Evolutionary conservation across 2,329 filamentous ascomycete genomes (phyloP).

Genomic region (Coleophoma crateriformis): DNA sequence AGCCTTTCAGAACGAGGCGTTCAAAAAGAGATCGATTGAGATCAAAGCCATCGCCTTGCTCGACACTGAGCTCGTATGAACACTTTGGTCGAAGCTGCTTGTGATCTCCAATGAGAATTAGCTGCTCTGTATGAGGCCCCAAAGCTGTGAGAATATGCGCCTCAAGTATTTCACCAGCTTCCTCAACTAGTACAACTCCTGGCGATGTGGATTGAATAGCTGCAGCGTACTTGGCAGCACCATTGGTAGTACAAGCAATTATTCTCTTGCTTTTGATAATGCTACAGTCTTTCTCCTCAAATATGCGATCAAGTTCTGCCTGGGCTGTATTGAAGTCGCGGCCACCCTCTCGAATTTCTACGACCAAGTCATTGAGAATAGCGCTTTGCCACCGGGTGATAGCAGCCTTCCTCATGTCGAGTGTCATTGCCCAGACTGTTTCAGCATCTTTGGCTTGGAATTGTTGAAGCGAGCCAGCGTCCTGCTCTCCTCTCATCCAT

Average conservation of each 20-base stretch:
- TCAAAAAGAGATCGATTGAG: slow-evolving; percentile 67
- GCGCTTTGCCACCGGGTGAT: slow-evolving; percentile 35
- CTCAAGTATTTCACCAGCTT: slow-evolving; percentile 70
- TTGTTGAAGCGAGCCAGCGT: slow-evolving; percentile 38
- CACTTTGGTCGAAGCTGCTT: slow-evolving; percentile 66
- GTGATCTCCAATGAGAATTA: slow-evolving; percentile 70
- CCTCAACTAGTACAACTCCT: slow-evolving; percentile 61
- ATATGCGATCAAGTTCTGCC: slow-evolving; percentile 35
- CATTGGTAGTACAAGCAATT: slow-evolving; percentile 68
- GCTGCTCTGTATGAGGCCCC: slow-evolving; percentile 47
- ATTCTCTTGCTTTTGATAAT: slow-evolving; percentile 50
- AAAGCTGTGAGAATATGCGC: slow-evolving; percentile 59
- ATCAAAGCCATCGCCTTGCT: slow-evolving; percentile 60
- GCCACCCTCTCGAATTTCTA: slow-evolving; percentile 31
- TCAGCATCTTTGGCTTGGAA: slow-evolving; percentile 19
- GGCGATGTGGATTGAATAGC: slow-evolving; percentile 48
- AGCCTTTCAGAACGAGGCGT: slow-evolving; percentile 51
- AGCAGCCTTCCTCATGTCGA: slow-evolving; percentile 28
- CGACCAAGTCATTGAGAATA: slow-evolving; percentile 45
- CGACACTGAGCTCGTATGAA: slow-evolving; percentile 54
- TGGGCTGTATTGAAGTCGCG: slow-evolving; percentile 37
- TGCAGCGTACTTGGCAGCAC: slow-evolving; percentile 54
- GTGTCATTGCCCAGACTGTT: slow-evolving; percentile 47
- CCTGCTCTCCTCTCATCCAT: slow-evolving; percentile 41
- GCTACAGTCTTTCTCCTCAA: slow-evolving; percentile 33